phyloP scores from a whole-genome alignment of 1,139 yeast genomes.

The Debaryomyces nepalensis region DNA sequence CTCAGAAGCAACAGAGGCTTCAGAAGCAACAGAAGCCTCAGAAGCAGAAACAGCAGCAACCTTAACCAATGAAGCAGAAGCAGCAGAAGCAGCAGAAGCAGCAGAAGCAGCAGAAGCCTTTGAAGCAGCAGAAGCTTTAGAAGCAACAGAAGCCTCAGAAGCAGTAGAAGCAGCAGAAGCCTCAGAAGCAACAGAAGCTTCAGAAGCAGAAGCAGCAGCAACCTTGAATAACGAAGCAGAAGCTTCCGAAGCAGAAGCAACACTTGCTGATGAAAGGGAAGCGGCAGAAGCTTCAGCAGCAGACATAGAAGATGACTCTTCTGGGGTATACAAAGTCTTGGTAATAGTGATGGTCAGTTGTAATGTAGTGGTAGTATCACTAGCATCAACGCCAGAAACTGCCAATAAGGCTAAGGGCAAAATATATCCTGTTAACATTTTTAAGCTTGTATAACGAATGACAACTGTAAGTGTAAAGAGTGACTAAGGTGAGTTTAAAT shows the following conservation, averaged over 20 bases:
- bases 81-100: not conserved
- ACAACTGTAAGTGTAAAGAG: conserved; percentile 24
- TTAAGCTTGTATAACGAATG: conserved; percentile 8
- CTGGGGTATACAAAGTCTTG: conserved; percentile 47
- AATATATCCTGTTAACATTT: conserved; percentile 36
- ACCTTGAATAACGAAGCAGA: too few relatives aligned
- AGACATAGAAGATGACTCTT: conserved; percentile 38
- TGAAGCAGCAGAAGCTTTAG: conserved; percentile 1
- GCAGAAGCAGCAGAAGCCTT: not conserved
- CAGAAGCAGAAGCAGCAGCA: too few relatives aligned
- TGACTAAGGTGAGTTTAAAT: conserved; percentile 34
- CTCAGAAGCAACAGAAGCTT: conserved; percentile 20
- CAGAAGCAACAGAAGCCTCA: not conserved
- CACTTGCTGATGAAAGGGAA: not conserved
- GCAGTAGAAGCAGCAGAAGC: conserved; percentile 24
- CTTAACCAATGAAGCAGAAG: too few relatives aligned
- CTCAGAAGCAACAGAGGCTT: not conserved
- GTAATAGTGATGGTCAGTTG: conserved; percentile 47
- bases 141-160: conserved; percentile 14
- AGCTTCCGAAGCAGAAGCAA: conserved; percentile 1
- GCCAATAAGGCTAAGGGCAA: conserved; percentile 32
- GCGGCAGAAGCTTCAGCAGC: conserved; percentile 12
- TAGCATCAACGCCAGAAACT: conserved; percentile 32
- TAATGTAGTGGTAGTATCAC: conserved; percentile 49
- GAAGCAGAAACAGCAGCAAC: not conserved